Evolutionary conservation across 2,329 filamentous ascomycete species (phyloP).

Genomic region (Macroventuria anomochaeta): DNA sequence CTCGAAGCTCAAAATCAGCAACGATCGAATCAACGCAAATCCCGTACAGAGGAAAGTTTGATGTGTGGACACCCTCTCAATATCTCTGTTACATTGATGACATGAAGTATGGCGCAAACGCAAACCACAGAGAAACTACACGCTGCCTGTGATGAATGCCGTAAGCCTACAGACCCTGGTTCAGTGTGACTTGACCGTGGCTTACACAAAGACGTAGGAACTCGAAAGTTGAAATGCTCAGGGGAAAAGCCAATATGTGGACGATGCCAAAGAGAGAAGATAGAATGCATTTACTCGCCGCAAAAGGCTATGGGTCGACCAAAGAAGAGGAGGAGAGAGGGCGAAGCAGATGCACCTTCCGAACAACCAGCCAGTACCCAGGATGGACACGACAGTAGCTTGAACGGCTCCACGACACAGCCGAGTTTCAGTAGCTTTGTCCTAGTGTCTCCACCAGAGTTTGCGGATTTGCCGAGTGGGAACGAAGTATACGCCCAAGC

Average conservation of each 20-base stretch:
- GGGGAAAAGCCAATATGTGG: slow-evolving; percentile 52
- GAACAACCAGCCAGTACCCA: neutral
- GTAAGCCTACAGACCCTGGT: slow-evolving; percentile 31
- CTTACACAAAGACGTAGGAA: slow-evolving; percentile 39
- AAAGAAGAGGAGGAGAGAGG: slow-evolving; percentile 54
- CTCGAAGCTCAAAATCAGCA: slow-evolving; percentile 6
- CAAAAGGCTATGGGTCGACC: slow-evolving; percentile 60
- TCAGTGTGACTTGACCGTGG: neutral
- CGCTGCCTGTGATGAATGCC: slow-evolving; percentile 46
- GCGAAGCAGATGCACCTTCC: slow-evolving; percentile 14
- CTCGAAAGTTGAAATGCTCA: slow-evolving; percentile 58
- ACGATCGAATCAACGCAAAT: neutral
- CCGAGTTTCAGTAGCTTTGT: slow-evolving; percentile 19
- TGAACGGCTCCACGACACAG: slow-evolving; percentile 7
- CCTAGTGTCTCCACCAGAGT: slow-evolving; percentile 21
- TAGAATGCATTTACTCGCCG: slow-evolving; percentile 55
- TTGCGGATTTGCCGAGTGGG: slow-evolving; percentile 11
- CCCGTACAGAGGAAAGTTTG: no score
- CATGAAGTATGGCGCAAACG: slow-evolving; percentile 23
- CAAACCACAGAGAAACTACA: slow-evolving; percentile 37
- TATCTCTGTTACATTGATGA: neutral
- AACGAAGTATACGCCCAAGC: slow-evolving; percentile 11
- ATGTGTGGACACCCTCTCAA: no score
- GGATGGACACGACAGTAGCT: neutral
- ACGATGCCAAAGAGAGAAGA: slow-evolving; percentile 51